Conservation (phyloP, 176 grass and related monocot species). For the Oryza officinalis region DNA sequence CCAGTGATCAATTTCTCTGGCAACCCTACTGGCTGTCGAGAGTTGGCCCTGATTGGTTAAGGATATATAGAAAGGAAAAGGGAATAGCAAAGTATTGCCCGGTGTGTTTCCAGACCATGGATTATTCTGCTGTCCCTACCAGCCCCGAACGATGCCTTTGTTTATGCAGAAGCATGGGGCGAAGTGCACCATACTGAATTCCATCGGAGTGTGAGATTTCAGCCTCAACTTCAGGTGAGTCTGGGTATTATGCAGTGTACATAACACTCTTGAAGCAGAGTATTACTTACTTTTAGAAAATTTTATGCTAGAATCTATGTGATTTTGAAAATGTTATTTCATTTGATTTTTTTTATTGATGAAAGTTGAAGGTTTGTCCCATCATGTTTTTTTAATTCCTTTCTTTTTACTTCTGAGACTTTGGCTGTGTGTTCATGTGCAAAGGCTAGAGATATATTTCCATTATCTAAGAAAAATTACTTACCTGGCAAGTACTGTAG, state of each 20-base stretch:
- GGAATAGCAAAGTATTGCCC: constrained; percentile 25
- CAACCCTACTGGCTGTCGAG: constrained; percentile 24
- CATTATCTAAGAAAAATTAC: no score
- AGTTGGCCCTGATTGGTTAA: constrained; percentile 32
- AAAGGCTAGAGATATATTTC: no score
- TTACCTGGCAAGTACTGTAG: background rate
- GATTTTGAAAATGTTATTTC: no score
- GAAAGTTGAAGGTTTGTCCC: no score
- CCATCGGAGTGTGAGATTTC: constrained; percentile 9
- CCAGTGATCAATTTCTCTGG: constrained; percentile 19
- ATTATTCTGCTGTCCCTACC: constrained; percentile 42
- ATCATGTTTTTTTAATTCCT: no score
- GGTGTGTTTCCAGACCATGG: constrained; percentile 37
- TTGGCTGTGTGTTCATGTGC: no score
- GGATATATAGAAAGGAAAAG: constrained; percentile 20
- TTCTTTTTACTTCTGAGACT: no score
- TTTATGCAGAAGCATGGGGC: constrained; percentile 11
- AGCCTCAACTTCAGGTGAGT: constrained; percentile 16
- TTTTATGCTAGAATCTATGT: no score
- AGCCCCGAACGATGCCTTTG: constrained; percentile 12
- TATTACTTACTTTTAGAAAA: no score
- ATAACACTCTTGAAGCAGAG: background rate
- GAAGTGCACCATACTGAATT: constrained; percentile 2
- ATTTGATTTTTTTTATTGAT: no score
- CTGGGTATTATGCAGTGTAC: background rate